Conservation (phyloP, 139 green algal species). For the Marvania coccoides region DNA sequence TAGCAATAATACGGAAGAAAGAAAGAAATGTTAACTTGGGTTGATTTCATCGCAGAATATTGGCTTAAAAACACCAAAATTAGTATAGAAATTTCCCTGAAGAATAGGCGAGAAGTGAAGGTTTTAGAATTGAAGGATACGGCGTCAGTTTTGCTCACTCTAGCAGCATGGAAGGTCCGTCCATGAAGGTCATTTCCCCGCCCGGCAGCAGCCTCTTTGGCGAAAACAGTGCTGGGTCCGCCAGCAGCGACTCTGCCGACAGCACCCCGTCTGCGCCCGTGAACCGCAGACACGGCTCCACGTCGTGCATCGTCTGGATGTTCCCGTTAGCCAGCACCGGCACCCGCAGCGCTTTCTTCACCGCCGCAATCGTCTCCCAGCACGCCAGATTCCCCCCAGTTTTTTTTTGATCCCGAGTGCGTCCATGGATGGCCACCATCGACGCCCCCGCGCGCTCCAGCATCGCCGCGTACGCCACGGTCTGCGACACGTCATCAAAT, state of each 20-base stretch:
- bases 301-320: slow-evolving; percentile 60
- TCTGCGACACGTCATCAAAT: slow-evolving; percentile 74
- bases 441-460: slow-evolving; percentile 77
- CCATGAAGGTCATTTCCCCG: slow-evolving; percentile 16
- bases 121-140: no score
- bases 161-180: slow-evolving; percentile 44
- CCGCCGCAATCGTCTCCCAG: slow-evolving; percentile 37
- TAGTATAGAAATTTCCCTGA: no score
- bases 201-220: neutral
- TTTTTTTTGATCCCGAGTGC: slow-evolving; percentile 89
- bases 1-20: no score
- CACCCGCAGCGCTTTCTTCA: slow-evolving; percentile 49
- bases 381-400: slow-evolving; percentile 51
- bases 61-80: no score
- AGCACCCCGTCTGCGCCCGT: slow-evolving; percentile 82
- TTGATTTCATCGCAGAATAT: no score
- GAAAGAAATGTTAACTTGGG: no score
- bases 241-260: slow-evolving; percentile 76
- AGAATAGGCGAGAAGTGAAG: no score
- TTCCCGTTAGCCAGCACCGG: slow-evolving; percentile 89
- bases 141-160: no score
- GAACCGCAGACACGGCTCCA: slow-evolving; percentile 54
- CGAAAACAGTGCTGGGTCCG: slow-evolving; percentile 77
- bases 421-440: slow-evolving; percentile 90
- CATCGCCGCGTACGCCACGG: slow-evolving; percentile 87